phyloP scores from a whole-genome alignment of 768 basidiomycete genomes.

The Amanita subjunquillea region DNA sequence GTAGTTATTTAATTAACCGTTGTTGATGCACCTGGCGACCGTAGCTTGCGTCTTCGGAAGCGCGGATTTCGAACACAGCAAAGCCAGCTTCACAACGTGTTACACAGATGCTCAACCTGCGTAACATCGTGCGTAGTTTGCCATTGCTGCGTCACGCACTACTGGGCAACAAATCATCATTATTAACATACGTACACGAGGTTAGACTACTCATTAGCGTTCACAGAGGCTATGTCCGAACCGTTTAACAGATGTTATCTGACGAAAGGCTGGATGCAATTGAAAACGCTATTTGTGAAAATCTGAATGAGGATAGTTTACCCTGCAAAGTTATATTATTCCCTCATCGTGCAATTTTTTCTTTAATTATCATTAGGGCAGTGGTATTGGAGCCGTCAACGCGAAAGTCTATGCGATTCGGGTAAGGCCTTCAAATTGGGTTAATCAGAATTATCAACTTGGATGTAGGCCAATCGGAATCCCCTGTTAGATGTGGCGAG shows the following conservation, averaged over 20 bases:
- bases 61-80: constrained; percentile 37
- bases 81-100: constrained; percentile 64
- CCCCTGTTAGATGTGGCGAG: constrained; percentile 88
- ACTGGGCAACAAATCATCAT: constrained; percentile 40
- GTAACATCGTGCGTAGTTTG: constrained; percentile 58
- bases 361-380: constrained; percentile 25
- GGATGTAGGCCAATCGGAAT: constrained; percentile 58
- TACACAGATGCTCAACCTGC: constrained; percentile 70
- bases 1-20: background rate
- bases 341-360: background rate
- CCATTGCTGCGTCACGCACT: constrained; percentile 57
- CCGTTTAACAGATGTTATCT: constrained; percentile 46
- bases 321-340: constrained; percentile 40
- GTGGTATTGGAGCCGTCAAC: constrained; percentile 65
- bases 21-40: background rate
- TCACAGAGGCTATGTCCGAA: background rate
- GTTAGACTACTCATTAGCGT: constrained; percentile 22
- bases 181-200: constrained; percentile 52
- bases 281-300: constrained; percentile 42
- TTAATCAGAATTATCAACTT: background rate
- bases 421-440: constrained; percentile 18
- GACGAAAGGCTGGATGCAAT: constrained; percentile 65
- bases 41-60: constrained; percentile 61
- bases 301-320: constrained; percentile 64
- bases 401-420: constrained; percentile 86